Evolutionary conservation across 345 rosid species (phyloP), one percentile per base, ranked within the genome.

Genomic region (Lepidium africanum): DNA sequence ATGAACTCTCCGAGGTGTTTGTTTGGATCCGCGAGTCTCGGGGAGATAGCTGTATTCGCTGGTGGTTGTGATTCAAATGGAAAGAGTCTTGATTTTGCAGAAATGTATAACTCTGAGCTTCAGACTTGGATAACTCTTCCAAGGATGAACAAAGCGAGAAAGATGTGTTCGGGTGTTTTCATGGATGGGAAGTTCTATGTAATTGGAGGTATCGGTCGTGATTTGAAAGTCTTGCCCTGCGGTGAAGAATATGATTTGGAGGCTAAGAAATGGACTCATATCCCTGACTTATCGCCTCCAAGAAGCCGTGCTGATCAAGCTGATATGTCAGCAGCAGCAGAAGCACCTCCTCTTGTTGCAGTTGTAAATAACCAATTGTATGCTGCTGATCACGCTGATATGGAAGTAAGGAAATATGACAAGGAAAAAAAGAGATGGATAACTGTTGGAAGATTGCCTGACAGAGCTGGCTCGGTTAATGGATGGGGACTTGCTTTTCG

Each of bases 401-500:
- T 86, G 91, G 89, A 85, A 77, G 88, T 92, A 38, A 80, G 83
- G 73, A 85, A 84, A 69, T 92, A 92, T 59, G 84, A 90, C 11
- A 89, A 92, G 78, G 80, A 59, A 73, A 55, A 56, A 1, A 85
- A 72, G 69, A 61, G n/a, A 9, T 92, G 98, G 98, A 17, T 71
- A 39, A 78, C 85, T 0, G 75, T 92, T 21, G 98, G 98, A 36
- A 74, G 83, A 36, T 76, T 92, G 84, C 98, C 98, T 43, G 96
- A 86, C 58, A 82, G 91, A 41, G 91, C 90, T 16, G 86, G 75
- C 71, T 90, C 96, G 10, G 85, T 90, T 82, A 86, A 92, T 45
- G 98, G 98, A 17, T 92, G 98, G 98, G 98, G 98, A 14, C 84
- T 92, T 38, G 98, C 98, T 8, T 92, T 92, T 58, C 81, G 96